phyloP scores from a whole-genome alignment of 345 rosid species.

The Syzygium jambos region DNA sequence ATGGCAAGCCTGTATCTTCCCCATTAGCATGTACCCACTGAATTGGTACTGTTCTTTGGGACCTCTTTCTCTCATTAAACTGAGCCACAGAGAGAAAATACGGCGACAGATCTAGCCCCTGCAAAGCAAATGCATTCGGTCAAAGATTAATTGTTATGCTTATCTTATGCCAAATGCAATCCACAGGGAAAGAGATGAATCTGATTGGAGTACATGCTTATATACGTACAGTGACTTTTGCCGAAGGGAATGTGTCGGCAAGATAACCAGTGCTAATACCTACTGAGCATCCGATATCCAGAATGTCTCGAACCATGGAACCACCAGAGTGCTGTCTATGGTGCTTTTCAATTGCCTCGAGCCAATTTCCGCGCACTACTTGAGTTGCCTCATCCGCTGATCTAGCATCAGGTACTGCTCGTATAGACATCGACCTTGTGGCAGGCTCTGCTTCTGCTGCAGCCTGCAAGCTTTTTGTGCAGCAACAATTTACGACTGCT shows the following conservation, averaged over 20 bases:
- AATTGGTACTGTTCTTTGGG: conserved; percentile 26
- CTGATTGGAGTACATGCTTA: background rate
- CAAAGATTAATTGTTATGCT: background rate
- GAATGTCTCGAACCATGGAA: conserved; percentile 22
- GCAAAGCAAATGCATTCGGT: conserved; percentile 1
- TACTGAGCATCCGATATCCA: conserved; percentile 64
- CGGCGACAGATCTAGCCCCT: conserved; percentile 66
- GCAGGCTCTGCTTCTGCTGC: conserved; percentile 76
- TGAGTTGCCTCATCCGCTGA: conserved; percentile 38
- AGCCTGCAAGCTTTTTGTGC: conserved; percentile 17
- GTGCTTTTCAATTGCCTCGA: conserved; percentile 35
- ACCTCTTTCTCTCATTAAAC: conserved; percentile 34
- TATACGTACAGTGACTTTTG: conserved; percentile 38
- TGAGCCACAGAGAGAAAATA: conserved; percentile 60
- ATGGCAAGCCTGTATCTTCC: conserved; percentile 53
- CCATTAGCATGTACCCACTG: conserved; percentile 55
- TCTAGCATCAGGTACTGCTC: conserved; percentile 44
- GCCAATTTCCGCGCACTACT: conserved; percentile 49
- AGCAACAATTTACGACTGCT: background rate
- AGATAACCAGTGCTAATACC: conserved; percentile 50
- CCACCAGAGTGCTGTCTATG: conserved; percentile 28
- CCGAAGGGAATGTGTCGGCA: conserved; percentile 40
- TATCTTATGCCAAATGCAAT: background rate
- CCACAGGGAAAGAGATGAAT: background rate
- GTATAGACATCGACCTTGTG: conserved; percentile 35